Evolutionary conservation across 2,329 filamentous ascomycete genomes (phyloP), one percentile per base, ranked within the genome.

Genomic region (Colletotrichum sp.): DNA sequence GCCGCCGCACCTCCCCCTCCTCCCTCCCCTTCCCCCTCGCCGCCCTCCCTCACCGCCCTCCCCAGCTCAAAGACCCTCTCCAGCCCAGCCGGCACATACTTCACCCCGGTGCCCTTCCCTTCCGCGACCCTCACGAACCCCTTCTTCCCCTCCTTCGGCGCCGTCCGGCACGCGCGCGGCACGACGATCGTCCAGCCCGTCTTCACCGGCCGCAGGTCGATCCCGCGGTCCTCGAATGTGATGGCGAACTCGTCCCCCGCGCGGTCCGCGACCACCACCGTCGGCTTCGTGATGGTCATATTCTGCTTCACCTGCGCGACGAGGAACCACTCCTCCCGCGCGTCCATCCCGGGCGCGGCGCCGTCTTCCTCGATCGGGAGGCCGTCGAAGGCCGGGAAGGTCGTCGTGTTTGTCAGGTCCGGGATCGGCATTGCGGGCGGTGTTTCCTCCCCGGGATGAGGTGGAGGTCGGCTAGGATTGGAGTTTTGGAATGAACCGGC

Each of bases 241-340:
- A 89, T 82, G 4, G 87, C 87, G 77, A 89, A 89, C 38, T 85
- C 81, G 24, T 79, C 77, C 55, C 82, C 81, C 55, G 79, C 76
- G 43, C 83, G 80, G 82, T 89, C 88, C 38, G 81, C 80, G 21
- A 84, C 83, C 67, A 89, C 85, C 2, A 89, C 83, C 5, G 88
- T 89, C 7, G 88, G 87, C 76, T 88, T 86, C 24, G 84, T 89
- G 77, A 89, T 87, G 55, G 87, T 86, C 81, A 85, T 86, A 80
- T 88, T 83, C 76, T 88, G 83, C 74, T 85, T 85, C 71, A 89
- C 81, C 71, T 88, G 84, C 52, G 85, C 87, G 14, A 89, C 81
- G 48, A 89, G 84, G 77, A 83, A 85, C 81, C 84, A 76, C 48
- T 76, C 74, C 71, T 74, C 65, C 36, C 59, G 64, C 3, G 66